Conservation (phyloP, 2,329 filamentous ascomycete genomes). For the Pyricularia grisea region DNA sequence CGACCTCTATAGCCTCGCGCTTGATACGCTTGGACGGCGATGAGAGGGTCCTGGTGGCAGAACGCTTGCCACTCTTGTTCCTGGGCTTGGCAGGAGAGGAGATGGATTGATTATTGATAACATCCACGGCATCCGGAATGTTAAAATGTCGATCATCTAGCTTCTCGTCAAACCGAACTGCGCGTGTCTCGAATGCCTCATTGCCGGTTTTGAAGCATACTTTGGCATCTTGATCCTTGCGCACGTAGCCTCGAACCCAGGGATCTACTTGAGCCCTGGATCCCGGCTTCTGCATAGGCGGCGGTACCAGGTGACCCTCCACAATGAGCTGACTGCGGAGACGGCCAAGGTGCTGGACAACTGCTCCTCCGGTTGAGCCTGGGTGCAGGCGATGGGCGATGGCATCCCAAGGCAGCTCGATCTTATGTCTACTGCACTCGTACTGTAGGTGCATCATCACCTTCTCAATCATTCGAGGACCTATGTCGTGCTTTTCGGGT, state of each 20-base stretch:
- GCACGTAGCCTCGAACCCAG: conserved; percentile 23
- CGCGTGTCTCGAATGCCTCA: conserved; percentile 16
- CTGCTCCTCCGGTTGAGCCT: conserved; percentile 27
- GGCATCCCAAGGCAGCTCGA: conserved; percentile 27
- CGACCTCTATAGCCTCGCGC: conserved; percentile 2
- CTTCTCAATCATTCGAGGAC: conserved; percentile 36
- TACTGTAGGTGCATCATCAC: conserved; percentile 30
- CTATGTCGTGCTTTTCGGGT: conserved; percentile 16
- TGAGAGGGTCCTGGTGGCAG: not conserved
- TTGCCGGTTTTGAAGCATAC: not conserved
- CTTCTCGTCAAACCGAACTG: conserved; percentile 22
- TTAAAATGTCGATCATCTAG: conserved; percentile 22
- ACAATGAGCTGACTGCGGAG: conserved; percentile 23
- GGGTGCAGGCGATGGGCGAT: conserved; percentile 31
- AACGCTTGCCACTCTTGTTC: not conserved
- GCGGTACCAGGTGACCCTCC: conserved; percentile 33
- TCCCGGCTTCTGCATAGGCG: conserved; percentile 18
- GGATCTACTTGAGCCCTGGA: conserved; percentile 11
- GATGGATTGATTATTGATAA: not conserved
- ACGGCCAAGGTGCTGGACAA: conserved; percentile 26
- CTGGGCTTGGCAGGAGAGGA: not conserved
- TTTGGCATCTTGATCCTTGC: conserved; percentile 13
- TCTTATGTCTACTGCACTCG: conserved; percentile 22
- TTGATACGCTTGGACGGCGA: not conserved
- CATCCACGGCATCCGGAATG: conserved; percentile 16